Evolutionary conservation across 345 rosid genomes (phyloP).

Genomic region (Brassica nigra): DNA sequence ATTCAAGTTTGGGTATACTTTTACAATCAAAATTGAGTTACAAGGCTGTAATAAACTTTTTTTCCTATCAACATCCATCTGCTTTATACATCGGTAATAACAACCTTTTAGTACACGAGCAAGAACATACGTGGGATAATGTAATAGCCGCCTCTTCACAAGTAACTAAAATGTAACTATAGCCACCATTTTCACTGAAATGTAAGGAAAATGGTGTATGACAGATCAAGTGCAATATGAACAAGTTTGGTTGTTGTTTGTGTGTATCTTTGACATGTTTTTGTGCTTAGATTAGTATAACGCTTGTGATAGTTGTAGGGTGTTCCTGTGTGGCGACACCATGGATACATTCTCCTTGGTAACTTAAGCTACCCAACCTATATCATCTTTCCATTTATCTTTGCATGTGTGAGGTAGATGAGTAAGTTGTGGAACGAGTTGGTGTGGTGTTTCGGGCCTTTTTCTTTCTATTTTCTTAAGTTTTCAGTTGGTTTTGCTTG

Average conservation of each 20-base stretch:
- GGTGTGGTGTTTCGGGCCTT: background rate
- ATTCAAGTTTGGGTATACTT: no score
- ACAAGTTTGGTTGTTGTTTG: background rate
- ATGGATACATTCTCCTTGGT: background rate
- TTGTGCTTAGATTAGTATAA: background rate
- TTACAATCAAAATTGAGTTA: background rate
- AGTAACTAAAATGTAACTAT: background rate
- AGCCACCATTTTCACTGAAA: background rate
- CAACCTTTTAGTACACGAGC: background rate
- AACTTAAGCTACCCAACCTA: background rate
- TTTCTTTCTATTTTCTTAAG: background rate
- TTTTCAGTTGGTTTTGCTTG: background rate
- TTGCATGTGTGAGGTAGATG: background rate
- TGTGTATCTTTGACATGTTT: background rate
- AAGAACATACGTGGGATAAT: background rate
- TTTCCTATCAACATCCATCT: background rate
- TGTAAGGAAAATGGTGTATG: no score
- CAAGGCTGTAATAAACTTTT: background rate
- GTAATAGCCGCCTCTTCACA: background rate
- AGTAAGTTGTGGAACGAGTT: background rate
- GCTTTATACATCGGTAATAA: background rate
- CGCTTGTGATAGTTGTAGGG: background rate
- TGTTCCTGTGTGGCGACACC: background rate
- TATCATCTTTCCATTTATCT: background rate
- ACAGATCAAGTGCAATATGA: background rate